Conservation (phyloP, 495 filamentous ascomycete species). For the Aspergillus cristatus region DNA sequence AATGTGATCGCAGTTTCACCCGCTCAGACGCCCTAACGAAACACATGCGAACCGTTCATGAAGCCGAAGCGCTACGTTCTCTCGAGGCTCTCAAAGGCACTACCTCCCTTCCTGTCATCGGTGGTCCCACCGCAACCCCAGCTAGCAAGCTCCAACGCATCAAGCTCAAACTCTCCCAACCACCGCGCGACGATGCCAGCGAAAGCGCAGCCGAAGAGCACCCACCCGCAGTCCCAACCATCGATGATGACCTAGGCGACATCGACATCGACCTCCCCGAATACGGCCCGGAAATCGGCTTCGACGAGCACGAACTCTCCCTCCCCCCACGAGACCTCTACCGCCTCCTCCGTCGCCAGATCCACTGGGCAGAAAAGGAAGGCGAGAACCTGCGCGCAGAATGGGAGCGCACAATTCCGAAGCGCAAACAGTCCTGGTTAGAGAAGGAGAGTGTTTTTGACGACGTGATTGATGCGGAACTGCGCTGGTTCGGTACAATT, state of each 20-base stretch:
- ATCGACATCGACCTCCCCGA: conserved; percentile 32
- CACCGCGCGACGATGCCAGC: conserved; percentile 42
- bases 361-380: conserved; percentile 75
- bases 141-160: conserved; percentile 53
- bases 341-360: conserved; percentile 63
- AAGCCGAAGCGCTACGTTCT: conserved; percentile 84
- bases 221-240: conserved; percentile 10
- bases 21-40: conserved; percentile 94
- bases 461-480: conserved; percentile 49
- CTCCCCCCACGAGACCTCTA: conserved; percentile 62
- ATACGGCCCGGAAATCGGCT: conserved; percentile 34
- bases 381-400: conserved; percentile 50
- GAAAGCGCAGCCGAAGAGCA: conserved; percentile 39
- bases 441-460: conserved; percentile 68
- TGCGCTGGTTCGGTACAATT: conserved; percentile 33
- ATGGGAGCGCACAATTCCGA: conserved; percentile 47
- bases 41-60: conserved; percentile 97
- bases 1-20: conserved; percentile 96
- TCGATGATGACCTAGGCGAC: conserved; percentile 25
- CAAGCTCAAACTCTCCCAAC: conserved; percentile 55
- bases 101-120: conserved; percentile 22
- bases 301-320: conserved; percentile 62
- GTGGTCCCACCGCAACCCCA: conserved; percentile 28
- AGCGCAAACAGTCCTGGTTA: conserved; percentile 68
- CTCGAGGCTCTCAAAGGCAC: conserved; percentile 77